A percentile compares a stretch with the other conserved stretches of the same genome.
These are phyloP conservation scores for Coelastrella sp. DNA, from an alignment of 139 green algal genomes.

Conservation along the genomic window DNA sequence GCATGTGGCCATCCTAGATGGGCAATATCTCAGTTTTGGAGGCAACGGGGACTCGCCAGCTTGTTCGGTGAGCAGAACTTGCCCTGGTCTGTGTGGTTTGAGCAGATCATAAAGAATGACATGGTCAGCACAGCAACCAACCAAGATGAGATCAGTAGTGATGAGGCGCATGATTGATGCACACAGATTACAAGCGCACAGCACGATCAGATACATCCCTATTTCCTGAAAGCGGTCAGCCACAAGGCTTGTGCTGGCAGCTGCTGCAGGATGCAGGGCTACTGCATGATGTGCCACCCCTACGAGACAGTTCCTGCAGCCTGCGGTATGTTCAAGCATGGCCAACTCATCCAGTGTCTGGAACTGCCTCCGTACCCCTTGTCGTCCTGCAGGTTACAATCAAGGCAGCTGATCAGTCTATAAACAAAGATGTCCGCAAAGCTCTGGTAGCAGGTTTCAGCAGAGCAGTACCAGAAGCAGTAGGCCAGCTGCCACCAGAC, in stretches of 20 bases:
- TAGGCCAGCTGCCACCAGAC: background rate
- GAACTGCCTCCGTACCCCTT: background rate
- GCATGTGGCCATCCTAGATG: conserved; percentile 17
- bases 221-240: too few species aligned
- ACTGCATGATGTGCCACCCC: background rate
- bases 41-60: conserved; percentile 6
- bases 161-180: too few species aligned
- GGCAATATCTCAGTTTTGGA: conserved; percentile 18
- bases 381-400: conserved; percentile 29
- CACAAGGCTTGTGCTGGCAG: too few species aligned
- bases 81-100: too few species aligned
- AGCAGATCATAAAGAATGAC: too few species aligned
- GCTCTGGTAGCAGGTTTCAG: conserved; percentile 21
- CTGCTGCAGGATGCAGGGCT: too few species aligned
- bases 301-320: background rate
- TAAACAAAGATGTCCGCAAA: conserved; percentile 30
- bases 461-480: background rate
- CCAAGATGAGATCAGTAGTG: too few species aligned
- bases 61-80: background rate
- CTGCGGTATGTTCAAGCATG: background rate
- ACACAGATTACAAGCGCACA: too few species aligned
- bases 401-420: conserved; percentile 32
- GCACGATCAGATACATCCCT: too few species aligned
- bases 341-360: too few species aligned
- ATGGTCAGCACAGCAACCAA: too few species aligned